Evolutionary conservation across 169 alveolate species (phyloP).

Genomic region (Plasmodium adleri): DNA sequence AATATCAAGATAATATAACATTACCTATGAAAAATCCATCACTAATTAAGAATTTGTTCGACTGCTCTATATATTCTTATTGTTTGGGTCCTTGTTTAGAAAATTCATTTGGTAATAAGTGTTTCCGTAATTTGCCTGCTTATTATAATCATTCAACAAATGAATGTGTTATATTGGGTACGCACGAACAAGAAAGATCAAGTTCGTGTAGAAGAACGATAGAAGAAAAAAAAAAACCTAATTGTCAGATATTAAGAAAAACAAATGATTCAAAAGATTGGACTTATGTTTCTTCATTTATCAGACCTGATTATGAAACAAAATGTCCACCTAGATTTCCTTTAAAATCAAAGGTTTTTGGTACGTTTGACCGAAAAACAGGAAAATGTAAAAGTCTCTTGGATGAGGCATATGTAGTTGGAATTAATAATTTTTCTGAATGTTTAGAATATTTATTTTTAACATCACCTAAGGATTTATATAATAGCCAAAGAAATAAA

Average conservation of each 20-base stretch:
- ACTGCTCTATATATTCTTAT: conserved; percentile 56
- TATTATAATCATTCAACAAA: conserved; percentile 50
- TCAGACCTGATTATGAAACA: conserved; percentile 76
- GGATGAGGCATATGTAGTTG: neutral
- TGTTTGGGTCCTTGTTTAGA: conserved; percentile 73
- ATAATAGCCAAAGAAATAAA: neutral
- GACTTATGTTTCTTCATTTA: conserved; percentile 67
- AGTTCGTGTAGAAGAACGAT: conserved; percentile 20
- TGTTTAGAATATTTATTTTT: conserved; percentile 66
- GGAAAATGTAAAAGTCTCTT: conserved; percentile 69
- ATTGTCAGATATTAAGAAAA: conserved; percentile 50
- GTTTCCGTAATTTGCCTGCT: conserved; percentile 72
- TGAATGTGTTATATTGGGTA: conserved; percentile 75
- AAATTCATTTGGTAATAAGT: conserved; percentile 23
- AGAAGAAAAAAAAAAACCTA: conserved; percentile 29
- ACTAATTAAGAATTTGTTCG: conserved; percentile 42
- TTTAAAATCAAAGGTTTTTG: conserved; percentile 47
- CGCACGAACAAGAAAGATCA: conserved; percentile 62
- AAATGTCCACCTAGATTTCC: conserved; percentile 75
- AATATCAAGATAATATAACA: conserved; percentile 11
- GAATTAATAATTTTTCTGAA: neutral
- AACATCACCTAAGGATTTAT: neutral
- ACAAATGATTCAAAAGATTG: conserved; percentile 32
- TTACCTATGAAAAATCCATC: conserved; percentile 66
- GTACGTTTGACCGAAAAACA: conserved; percentile 52